Percentiles rank a stretch among this genome's conserved stretches.
Evolutionary conservation across 2,329 filamentous ascomycete genomes (phyloP).

Genomic region (Chaetoscypha palmicola): DNA sequence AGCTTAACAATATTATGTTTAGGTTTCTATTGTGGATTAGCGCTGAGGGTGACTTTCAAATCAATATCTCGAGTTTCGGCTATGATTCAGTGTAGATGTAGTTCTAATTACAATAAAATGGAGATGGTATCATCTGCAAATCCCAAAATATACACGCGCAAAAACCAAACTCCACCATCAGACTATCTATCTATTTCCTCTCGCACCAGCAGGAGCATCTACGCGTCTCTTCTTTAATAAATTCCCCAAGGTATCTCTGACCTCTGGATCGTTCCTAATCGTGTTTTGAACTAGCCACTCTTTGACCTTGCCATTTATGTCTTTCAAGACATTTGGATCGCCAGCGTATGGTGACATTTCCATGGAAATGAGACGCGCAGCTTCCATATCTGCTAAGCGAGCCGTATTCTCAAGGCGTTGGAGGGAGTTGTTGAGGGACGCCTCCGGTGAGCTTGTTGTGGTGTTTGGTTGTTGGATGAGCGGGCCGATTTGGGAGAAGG

Average conservation of each 20-base stretch:
- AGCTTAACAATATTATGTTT: too few species aligned
- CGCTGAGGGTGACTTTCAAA: too few species aligned
- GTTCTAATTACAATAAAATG: too few species aligned
- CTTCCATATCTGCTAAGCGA: conserved; percentile 59
- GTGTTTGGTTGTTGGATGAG: conserved; percentile 39
- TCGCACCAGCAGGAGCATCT: conserved; percentile 55
- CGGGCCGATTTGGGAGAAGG: conserved; percentile 72
- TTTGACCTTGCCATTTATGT: conserved; percentile 65
- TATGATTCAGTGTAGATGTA: too few species aligned
- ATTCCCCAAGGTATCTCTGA: conserved; percentile 68
- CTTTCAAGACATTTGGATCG: conserved; percentile 57
- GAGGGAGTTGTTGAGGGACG: conserved; percentile 53
- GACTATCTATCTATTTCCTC: conserved; percentile 25
- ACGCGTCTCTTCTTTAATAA: conserved; percentile 56
- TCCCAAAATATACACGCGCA: conserved; percentile 1
- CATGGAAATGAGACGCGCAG: conserved; percentile 62
- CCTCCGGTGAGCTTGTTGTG: conserved; percentile 38
- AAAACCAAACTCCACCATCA: not conserved
- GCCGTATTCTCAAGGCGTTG: conserved; percentile 57
- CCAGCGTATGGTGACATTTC: conserved; percentile 75
- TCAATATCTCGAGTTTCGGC: too few species aligned
- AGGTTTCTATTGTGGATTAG: too few species aligned
- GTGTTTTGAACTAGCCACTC: conserved; percentile 87
- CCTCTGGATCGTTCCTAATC: conserved; percentile 71
- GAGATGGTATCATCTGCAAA: not conserved